Percentiles rank a stretch among this genome's conserved stretches.
These are phyloP conservation scores for Gaultheria prostrata DNA, from an alignment of 148 eudicot genomes.

Conservation along the genomic window DNA sequence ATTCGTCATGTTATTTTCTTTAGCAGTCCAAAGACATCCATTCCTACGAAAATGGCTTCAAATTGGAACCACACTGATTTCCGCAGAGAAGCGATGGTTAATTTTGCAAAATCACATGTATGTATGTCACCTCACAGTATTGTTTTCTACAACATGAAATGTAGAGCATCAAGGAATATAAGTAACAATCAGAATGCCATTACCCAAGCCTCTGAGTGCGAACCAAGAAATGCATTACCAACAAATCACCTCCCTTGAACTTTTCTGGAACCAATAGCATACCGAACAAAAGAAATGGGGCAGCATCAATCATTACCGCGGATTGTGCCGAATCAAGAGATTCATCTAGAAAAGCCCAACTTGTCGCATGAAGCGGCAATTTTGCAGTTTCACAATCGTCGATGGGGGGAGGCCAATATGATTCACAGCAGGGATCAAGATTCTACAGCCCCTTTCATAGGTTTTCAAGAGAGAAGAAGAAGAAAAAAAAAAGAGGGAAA, in stretches of 20 bases:
- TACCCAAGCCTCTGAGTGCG: not conserved
- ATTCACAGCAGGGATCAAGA: too few relatives aligned
- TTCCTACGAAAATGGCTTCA: too few relatives aligned
- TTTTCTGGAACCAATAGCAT: not conserved
- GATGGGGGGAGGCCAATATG: too few relatives aligned
- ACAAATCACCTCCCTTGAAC: not conserved
- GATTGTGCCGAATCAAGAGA: too few relatives aligned
- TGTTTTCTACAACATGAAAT: not conserved
- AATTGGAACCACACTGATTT: not conserved
- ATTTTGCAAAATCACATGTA: not conserved
- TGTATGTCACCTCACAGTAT: not conserved
- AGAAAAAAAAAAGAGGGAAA: too few relatives aligned
- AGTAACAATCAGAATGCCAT: not conserved
- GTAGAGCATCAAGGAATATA: not conserved
- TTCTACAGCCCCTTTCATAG: too few relatives aligned
- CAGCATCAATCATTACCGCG: too few relatives aligned
- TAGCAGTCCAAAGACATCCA: not conserved
- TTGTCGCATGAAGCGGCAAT: too few relatives aligned
- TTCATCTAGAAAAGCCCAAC: too few relatives aligned
- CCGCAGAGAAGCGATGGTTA: not conserved
- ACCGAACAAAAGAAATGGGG: too few relatives aligned
- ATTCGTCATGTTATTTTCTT: not conserved
- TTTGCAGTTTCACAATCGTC: not conserved
- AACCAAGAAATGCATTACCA: not conserved
- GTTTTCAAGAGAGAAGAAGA: too few relatives aligned